Conservation (phyloP, 352 stramenopile species). For the Globisporangium canariense region DNA sequence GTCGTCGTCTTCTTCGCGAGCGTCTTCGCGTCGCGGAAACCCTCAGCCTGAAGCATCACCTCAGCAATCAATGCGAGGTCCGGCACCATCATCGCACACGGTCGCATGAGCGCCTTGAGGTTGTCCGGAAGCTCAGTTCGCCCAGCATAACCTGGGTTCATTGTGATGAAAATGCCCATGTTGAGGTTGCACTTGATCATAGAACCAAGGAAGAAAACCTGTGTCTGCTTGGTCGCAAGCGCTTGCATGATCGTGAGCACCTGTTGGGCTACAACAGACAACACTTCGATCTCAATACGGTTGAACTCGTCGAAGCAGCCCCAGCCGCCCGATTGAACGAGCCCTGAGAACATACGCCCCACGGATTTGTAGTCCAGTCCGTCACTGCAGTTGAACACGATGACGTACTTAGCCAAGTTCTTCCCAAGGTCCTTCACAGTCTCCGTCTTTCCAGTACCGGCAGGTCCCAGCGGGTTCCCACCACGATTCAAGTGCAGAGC, state of each 20-base stretch:
- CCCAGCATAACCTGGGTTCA: slow-evolving; percentile 91
- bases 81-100: slow-evolving; percentile 88
- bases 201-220: slow-evolving; percentile 83
- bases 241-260: slow-evolving; percentile 90
- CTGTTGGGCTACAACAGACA: slow-evolving; percentile 92
- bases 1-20: slow-evolving; percentile 85
- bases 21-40: slow-evolving; percentile 77
- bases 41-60: slow-evolving; percentile 86
- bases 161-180: slow-evolving; percentile 92
- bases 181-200: slow-evolving; percentile 86
- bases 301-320: slow-evolving; percentile 96
- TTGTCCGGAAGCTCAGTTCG: slow-evolving; percentile 89
- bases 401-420: slow-evolving; percentile 92
- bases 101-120: slow-evolving; percentile 82
- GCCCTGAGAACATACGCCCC: slow-evolving; percentile 90
- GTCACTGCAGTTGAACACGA: slow-evolving; percentile 95
- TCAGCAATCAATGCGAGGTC: slow-evolving; percentile 83
- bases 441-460: slow-evolving; percentile 93
- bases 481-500: slow-evolving; percentile 90
- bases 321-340: slow-evolving; percentile 92
- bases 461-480: slow-evolving; percentile 89
- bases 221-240: slow-evolving; percentile 63
- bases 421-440: slow-evolving; percentile 94
- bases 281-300: slow-evolving; percentile 94
- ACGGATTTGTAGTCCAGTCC: slow-evolving; percentile 94